Evolutionary conservation across 129 eudicot genomes (phyloP).

Genomic region (Chrysanthemum seticuspe): DNA sequence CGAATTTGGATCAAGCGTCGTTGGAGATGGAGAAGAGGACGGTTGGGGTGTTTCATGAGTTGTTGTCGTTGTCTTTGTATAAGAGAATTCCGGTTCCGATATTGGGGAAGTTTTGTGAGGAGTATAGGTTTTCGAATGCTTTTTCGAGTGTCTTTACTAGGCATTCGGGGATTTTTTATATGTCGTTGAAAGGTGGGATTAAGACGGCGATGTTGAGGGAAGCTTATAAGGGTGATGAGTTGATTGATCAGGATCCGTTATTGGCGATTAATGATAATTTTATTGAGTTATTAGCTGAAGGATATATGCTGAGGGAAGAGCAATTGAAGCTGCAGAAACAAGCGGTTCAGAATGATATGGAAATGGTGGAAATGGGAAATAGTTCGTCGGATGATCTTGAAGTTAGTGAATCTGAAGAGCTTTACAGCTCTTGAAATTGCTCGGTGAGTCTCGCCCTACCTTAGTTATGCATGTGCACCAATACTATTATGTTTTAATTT

Average conservation of each 20-base stretch:
- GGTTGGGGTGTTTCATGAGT: constrained; percentile 78
- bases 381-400: constrained; percentile 19
- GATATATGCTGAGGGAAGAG: constrained; percentile 46
- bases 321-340: constrained; percentile 43
- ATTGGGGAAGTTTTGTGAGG: constrained; percentile 81
- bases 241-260: constrained; percentile 74
- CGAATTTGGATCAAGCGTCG: constrained; percentile 58
- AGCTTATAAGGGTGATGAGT: constrained; percentile 65
- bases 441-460: constrained; percentile 5
- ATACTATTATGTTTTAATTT: not conserved
- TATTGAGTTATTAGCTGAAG: constrained; percentile 64
- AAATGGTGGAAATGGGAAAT: constrained; percentile 33
- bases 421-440: constrained; percentile 22
- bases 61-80: constrained; percentile 70
- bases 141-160: constrained; percentile 78
- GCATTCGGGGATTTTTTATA: constrained; percentile 82
- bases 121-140: constrained; percentile 80
- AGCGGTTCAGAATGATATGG: constrained; percentile 44
- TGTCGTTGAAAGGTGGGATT: constrained; percentile 85
- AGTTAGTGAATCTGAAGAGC: constrained; percentile 25
- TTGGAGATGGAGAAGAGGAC: constrained; percentile 89
- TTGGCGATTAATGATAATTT: constrained; percentile 66
- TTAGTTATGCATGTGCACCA: not conserved
- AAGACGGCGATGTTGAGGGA: constrained; percentile 87
- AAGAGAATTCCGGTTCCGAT: constrained; percentile 77